Evolutionary conservation across 2,329 filamentous ascomycete genomes (phyloP), one percentile per base, ranked within the genome.

Genomic region (Myriangium duriaei): DNA sequence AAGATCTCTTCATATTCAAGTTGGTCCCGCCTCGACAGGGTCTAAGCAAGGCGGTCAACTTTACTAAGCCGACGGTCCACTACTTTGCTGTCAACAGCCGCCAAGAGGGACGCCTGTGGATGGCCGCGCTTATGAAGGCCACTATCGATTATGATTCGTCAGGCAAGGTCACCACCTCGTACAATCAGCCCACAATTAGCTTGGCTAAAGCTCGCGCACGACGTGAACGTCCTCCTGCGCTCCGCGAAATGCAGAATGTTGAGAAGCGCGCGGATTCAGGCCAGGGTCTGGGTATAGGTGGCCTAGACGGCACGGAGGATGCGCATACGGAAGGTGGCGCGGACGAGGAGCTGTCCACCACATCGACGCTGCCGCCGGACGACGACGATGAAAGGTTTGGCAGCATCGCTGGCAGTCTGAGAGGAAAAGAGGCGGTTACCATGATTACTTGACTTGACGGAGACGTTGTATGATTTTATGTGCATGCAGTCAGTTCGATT

Each of bases 81-180:
- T 96, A 95, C 59, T 98, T 98, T 58, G 91, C 92, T 4, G 86
- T 95, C 14, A 87, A 92, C 37, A 94, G 81, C 50, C 66, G 95
- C 42, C 77, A 84, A 50, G 76, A 91, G 54, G 91, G 91, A 11
- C 77, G 91, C 10, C 65, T 92, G 29, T 98, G 91, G 91, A 98
- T 98, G 91, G 91, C 86, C 4, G 91, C 91, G 4, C 65, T 98
- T 36, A 93, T 98, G 84, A 98, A 98, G 63, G 91, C 91, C 9
- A 98, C 91, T 1, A 98, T 98, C 50, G 88, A 96, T 55, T 80
- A 88, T 43, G 91, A 98, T 49, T 64, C 74, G 51, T 73, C 73
- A 3, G 73, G 81, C 44, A 74, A 80, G 7, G 79, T 94, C 43
- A 86, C 84, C 13, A 91, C 83, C 3, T 94, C 86, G 3, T 96